Base-by-base conservation (phyloP, 768 basidiomycete species). In the Tricholomella constricta region DNA sequence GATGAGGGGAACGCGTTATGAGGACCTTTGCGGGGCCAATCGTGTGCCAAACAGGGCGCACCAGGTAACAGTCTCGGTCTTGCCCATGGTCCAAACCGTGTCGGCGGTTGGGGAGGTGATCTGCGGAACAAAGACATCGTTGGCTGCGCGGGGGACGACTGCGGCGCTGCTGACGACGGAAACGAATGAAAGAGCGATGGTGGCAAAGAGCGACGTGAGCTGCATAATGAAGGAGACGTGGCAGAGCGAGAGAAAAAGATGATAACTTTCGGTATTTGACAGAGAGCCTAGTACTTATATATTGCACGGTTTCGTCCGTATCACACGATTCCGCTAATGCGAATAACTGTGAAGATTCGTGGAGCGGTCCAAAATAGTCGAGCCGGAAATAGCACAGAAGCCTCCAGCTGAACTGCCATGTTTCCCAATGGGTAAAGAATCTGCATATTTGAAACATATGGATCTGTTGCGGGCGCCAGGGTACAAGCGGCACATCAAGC, bases 111-210 rank as follows among this genome's bases (percentile, higher is more conserved):
- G 73, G 23, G 59, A 56, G 36, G 61, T 52, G 25, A 74, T 70
- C 3, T 11, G 36, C 4, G 73, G 72, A 23, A 60, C 62, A 25
- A 54, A 74, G 36, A 74, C 69, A 55, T 73, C 71, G 19, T 60
- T 47, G 9, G 59, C 48, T 11, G 62, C 47, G 42, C 67, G 67
- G 14, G 61, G 60, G 23, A 60, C 48, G 31, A 68, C 37, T 7
- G 37, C 48, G n/a, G 62, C 46, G 34, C 48, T 47, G 31, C 62
- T 56, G 27, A 61, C 63, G 17, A 62, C 52, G 37, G 68, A 51
- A 37, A 61, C 44, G 49, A 70, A 51, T 23, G 65, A 60, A 54
- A 72, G 54, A 48, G 61, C 57, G 56, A 62, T 36, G 51, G 62
- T 55, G 47, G 63, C 47, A 61, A 67, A 58, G 53, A 65, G 48